phyloP scores from a whole-genome alignment of 1,284 basidiomycete species.

The Thecaphora frezii region DNA sequence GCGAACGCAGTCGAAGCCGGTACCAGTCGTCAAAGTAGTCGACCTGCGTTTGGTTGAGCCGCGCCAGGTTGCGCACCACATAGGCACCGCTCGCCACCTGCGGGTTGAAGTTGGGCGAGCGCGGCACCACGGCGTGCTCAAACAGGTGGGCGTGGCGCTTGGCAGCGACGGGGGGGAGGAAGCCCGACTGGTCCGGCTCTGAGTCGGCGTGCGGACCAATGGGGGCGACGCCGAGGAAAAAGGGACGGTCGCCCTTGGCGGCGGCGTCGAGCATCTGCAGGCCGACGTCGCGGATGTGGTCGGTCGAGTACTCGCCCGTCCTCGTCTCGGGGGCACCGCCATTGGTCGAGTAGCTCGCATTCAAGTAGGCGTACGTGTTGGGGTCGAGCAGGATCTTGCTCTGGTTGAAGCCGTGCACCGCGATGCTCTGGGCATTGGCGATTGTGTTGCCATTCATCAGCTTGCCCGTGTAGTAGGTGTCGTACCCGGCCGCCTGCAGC shows the following conservation, averaged over 20 bases:
- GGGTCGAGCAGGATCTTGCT: conserved; percentile 5
- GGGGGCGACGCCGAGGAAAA: conserved; percentile 9
- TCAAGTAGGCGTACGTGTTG: conserved; percentile 7
- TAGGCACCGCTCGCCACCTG: conserved; percentile 1
- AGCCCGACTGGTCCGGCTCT: background rate
- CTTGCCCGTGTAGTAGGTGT: conserved; percentile 8
- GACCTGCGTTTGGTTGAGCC: conserved; percentile 3
- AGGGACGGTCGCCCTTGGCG: conserved; percentile 1
- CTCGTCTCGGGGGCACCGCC: background rate
- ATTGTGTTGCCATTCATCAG: conserved; percentile 10
- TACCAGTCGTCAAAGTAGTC: conserved; percentile 9
- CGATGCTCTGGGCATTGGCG: conserved; percentile 4
- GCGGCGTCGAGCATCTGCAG: conserved; percentile 5
- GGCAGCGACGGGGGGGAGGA: conserved; percentile 4
- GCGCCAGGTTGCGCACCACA: conserved; percentile 1
- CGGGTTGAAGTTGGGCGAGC: conserved; percentile 4
- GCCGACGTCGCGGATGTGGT: conserved; percentile 5
- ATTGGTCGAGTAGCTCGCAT: conserved; percentile 3
- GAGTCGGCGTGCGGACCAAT: conserved; percentile 6
- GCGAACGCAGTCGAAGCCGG: conserved; percentile 2
- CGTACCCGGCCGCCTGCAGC: conserved; percentile 7
- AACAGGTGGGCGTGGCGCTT: conserved; percentile 2
- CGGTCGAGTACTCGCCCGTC: conserved; percentile 5
- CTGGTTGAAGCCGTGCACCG: conserved; percentile 5
- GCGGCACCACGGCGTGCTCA: background rate